Evolutionary conservation across 1,284 basidiomycete species (phyloP), one percentile per base, ranked within the genome.

Genomic region (Cerioporus squamosus): DNA sequence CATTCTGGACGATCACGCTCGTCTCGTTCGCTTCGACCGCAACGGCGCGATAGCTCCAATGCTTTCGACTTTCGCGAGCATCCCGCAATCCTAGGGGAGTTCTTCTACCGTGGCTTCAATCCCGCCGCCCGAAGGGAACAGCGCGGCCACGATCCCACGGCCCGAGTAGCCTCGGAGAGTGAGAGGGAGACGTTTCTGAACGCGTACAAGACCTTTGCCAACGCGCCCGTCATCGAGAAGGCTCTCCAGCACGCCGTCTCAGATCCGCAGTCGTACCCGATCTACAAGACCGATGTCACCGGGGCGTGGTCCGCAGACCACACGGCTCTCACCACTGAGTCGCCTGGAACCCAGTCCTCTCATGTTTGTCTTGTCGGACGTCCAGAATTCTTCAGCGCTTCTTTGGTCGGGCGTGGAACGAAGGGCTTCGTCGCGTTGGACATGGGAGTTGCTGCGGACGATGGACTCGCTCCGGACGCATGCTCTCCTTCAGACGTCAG

Each of bases 71-170:
- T 47, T 38, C 12, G 39, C 18, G 38, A 38, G 15, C n/a, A 15
- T n/a, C 52, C 52, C 6, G 15, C 40, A n/a, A 12, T 54, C 36
- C n/a, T 54, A 9, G 52, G 44, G 3, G 3, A 14, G 15, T 47
- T 46, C 24, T 23, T 54, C 31, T 47, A 33, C 24, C 44, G 44
- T 4, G 38, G 29, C 1, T 46, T 31, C 5, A 17, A 39, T 23
- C 26, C 17, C 29, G 14, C 15, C 14, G 31, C 24, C 15, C 1
- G n/a, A 10, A 29, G 42, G 12, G 36, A 31, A 2, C 20, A 26
- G 24, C 44, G 44, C 10, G 52, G 52, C 15, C 29, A 46, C 52
- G 52, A 54, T 36, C 36, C 44, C 9, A 47, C 52, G 5, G 52
- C 36, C 12, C 29, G 26, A 5, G 26, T 52, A 2, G 40, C 51